phyloP scores from a whole-genome alignment of 345 rosid species.

The Cochlearia excelsa region DNA sequence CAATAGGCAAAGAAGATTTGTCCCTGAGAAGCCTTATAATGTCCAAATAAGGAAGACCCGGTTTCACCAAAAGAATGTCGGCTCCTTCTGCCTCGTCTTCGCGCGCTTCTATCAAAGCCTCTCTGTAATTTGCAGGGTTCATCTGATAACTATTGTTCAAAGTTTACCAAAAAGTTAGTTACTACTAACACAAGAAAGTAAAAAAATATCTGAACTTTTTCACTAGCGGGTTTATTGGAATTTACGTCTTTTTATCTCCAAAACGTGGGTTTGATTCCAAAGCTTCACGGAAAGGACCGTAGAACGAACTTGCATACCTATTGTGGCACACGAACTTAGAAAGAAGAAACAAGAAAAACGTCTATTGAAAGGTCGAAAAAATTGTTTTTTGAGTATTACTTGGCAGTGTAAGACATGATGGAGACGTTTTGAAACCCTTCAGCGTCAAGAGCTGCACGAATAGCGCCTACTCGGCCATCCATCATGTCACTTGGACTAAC shows the following conservation, averaged over 20 bases:
- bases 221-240: too few species aligned
- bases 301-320: constrained; percentile 95
- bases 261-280: constrained; percentile 89
- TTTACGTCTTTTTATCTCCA: constrained; percentile 92
- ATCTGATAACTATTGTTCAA: constrained; percentile 77
- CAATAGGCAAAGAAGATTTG: constrained; percentile 75
- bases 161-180: background rate
- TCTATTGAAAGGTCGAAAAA: background rate
- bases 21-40: constrained; percentile 85
- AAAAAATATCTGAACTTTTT: too few species aligned
- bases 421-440: constrained; percentile 92
- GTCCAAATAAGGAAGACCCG: constrained; percentile 96
- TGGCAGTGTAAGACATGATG: constrained; percentile 97
- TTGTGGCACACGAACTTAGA: constrained; percentile 25
- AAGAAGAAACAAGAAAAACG: constrained; percentile 3
- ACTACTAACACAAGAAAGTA: too few species aligned
- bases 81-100: constrained; percentile 98
- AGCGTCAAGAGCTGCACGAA: constrained; percentile 84
- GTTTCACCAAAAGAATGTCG: constrained; percentile 93
- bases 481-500: constrained; percentile 99
- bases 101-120: constrained; percentile 74
- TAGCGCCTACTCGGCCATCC: constrained; percentile 97
- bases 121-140: constrained; percentile 94
- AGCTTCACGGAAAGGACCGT: constrained; percentile 96
- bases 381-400: constrained; percentile 41